A percentile compares a stretch with the other conserved stretches of the same genome.
Conservation (phyloP, 176 grass and related monocot genomes). For the Aegilops umbellulata region DNA sequence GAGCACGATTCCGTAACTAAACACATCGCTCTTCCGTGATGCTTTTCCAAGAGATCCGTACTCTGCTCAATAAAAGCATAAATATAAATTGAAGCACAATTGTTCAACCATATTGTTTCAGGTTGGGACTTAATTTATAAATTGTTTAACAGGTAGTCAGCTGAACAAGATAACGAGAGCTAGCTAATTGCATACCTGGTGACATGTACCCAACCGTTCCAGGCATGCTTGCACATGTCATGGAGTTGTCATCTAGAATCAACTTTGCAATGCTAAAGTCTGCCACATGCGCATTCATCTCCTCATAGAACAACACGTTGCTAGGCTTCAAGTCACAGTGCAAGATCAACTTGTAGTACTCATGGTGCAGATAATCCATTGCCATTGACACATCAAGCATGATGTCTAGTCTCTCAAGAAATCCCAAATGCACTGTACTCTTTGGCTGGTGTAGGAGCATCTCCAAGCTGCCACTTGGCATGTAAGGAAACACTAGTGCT, state of each 20-base stretch:
- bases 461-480: not conserved
- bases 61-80: not conserved
- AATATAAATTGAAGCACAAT: not conserved
- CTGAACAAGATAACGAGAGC: not conserved
- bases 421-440: no score
- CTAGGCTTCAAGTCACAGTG: not conserved
- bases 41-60: not conserved
- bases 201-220: not conserved
- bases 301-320: not conserved
- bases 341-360: not conserved
- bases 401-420: no score
- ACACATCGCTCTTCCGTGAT: not conserved
- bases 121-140: not conserved
- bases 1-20: not conserved
- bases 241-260: not conserved
- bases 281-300: not conserved
- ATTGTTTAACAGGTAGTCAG: not conserved
- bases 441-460: not conserved
- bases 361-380: not conserved
- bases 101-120: not conserved
- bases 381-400: no score
- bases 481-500: not conserved
- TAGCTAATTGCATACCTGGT: not conserved
- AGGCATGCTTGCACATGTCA: not conserved
- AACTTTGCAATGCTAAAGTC: not conserved